Conservation (phyloP, 78 protist genomes). For the Dictyostelium citrinum region DNA sequence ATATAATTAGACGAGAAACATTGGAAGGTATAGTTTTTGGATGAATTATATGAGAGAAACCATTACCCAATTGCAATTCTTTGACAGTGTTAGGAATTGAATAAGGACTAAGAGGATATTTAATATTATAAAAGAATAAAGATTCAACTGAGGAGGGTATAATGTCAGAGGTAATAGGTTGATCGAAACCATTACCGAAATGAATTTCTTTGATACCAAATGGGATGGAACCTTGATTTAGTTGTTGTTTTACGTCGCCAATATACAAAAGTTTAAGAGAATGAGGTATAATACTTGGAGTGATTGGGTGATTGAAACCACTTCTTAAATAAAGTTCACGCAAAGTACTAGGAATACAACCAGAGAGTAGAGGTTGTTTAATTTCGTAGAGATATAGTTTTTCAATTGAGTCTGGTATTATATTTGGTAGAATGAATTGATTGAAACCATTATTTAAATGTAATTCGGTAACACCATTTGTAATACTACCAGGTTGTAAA, state of each 20-base stretch:
- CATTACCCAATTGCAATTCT: neutral
- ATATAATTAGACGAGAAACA: neutral
- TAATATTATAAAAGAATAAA: neutral
- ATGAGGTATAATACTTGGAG: neutral
- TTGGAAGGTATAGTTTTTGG: neutral
- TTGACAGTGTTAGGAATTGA: neutral
- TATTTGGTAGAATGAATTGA: neutral
- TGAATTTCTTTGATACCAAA: neutral
- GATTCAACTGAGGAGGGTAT: neutral
- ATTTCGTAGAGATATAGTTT: neutral
- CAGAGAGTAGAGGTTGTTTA: neutral
- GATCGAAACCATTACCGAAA: neutral
- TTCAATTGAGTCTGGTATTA: neutral
- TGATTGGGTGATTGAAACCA: neutral
- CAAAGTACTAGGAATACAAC: neutral
- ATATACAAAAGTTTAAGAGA: neutral
- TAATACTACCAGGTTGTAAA: neutral
- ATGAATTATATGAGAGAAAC: neutral
- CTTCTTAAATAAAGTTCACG: neutral
- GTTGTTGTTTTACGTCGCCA: neutral
- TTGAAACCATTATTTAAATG: neutral
- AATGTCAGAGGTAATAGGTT: neutral
- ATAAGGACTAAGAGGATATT: neutral
- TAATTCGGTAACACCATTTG: neutral
- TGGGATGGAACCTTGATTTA: conserved; percentile 4